Base-by-base conservation (phyloP, 148 eudicot genomes). In the Bassia scoparia region DNA sequence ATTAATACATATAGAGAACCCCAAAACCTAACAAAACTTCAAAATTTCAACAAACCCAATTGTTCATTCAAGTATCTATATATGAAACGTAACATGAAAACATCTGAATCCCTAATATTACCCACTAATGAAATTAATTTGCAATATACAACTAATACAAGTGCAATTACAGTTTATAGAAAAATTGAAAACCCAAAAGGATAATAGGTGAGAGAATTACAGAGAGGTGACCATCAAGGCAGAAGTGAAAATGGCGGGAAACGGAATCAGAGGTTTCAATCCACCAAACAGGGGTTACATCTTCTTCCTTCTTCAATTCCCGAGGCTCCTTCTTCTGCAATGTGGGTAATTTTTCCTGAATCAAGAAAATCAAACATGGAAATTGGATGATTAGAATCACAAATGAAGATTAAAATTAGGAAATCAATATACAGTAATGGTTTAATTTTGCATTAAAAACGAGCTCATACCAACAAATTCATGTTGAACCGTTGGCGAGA, bases 231-330 rank as follows among this genome's bases (percentile, higher is more conserved):
- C 93, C 89, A 50, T 73, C 67, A 13, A 86, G 79, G 72, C 86
- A 77, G 71, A 93, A 93, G 34, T 88, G 85, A 75, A 81, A 91
- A 11, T 71, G 88, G 46, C 83, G 90, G 71, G 89, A 85, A 60
- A 89, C 53, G 13, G 95, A 82, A 18, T 90, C 93, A 43, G 90
- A 90, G 54, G 83, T 87, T 61, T 93, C 98, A 73, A 87, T 77
- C 98, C 98, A 93, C 37, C 74, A 81, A 30, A 86, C 72, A 16
- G 92, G 85, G 59, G 46, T 27, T 58, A 54, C 74, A 72, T 79
- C 74, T 73, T 79, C 69, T 5, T 61, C 73, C 27, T 61, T 73
- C 50, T 59, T 41, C 77, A 67, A 65, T 48, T 62, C 74, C 61
- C 74, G 61, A 24, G 61, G 62, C 58, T 77, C 84, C 17, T 77